Conservation (phyloP, 1,284 basidiomycete species). For the Cyathus olla region DNA sequence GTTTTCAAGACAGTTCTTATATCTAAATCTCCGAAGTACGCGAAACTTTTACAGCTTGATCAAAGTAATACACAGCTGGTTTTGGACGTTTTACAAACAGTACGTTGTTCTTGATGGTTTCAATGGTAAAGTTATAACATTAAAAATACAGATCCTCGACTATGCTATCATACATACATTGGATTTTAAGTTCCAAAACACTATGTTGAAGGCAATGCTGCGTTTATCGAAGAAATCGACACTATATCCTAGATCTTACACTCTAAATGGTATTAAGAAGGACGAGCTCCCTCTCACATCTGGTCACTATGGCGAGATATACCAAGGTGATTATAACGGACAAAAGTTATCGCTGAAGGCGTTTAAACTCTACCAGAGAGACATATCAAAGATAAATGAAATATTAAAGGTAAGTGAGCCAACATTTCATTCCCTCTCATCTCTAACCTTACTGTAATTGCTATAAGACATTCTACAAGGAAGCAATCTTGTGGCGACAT, state of each 20-base stretch:
- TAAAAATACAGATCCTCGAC: too few relatives aligned
- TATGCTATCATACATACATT: too few relatives aligned
- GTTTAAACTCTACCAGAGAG: conserved; percentile 6
- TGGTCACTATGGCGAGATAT: conserved; percentile 21
- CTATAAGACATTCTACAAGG: too few relatives aligned
- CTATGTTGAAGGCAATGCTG: conserved; percentile 7
- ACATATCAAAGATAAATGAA: conserved; percentile 5
- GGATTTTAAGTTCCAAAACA: not conserved
- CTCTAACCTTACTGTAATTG: too few relatives aligned
- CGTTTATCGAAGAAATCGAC: conserved; percentile 11
- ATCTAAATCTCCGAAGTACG: not conserved
- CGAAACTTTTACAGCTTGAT: too few relatives aligned
- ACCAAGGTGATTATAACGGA: conserved; percentile 10
- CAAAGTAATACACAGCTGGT: too few relatives aligned
- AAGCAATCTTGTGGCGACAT: too few relatives aligned
- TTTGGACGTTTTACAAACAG: too few relatives aligned
- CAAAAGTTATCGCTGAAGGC: conserved; percentile 19
- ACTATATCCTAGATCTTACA: conserved; percentile 17
- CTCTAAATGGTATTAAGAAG: conserved; percentile 6
- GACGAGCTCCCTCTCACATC: conserved; percentile 6
- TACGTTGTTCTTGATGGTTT: too few relatives aligned
- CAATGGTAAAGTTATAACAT: too few relatives aligned
- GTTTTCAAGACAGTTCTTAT: not conserved
- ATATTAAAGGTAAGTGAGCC: conserved; percentile 9
- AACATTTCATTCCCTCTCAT: too few relatives aligned